Evolutionary conservation across 2,329 filamentous ascomycete genomes (phyloP).

Genomic region (Bisporella sp.): DNA sequence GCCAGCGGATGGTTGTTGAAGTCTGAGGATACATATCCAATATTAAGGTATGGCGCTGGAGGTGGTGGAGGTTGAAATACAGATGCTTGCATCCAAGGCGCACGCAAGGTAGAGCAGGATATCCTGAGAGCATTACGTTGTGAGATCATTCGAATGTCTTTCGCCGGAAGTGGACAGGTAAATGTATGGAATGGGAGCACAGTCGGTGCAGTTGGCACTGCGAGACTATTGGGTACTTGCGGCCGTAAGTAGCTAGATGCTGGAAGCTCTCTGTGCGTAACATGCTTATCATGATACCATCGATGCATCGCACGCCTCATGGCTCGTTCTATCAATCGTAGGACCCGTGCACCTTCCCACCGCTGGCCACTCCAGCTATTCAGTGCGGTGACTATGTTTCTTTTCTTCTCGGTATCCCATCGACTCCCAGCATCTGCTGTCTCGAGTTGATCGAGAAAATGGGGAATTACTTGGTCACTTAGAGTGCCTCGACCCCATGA

Average conservation of each 20-base stretch:
- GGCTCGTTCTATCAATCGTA: slow-evolving; percentile 78
- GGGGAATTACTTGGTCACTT: slow-evolving; percentile 44
- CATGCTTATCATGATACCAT: slow-evolving; percentile 81
- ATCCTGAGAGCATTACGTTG: slow-evolving; percentile 92
- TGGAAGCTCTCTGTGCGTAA: slow-evolving; percentile 46
- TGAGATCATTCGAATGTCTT: slow-evolving; percentile 88
- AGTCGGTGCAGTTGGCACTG: slow-evolving; percentile 82
- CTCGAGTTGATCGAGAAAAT: slow-evolving; percentile 27
- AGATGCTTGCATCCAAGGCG: slow-evolving; percentile 75
- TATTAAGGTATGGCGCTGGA: slow-evolving; percentile 74
- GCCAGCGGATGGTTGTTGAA: slow-evolving; percentile 98
- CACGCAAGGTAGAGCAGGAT: slow-evolving; percentile 78
- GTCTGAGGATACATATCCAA: slow-evolving; percentile 95
- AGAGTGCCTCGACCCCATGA: slow-evolving; percentile 75
- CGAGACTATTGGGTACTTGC: slow-evolving; percentile 63
- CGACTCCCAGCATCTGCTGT: slow-evolving; percentile 24
- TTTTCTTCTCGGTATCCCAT: slow-evolving; percentile 29
- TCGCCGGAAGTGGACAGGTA: slow-evolving; percentile 85
- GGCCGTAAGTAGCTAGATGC: slow-evolving; percentile 61
- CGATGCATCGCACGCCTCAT: slow-evolving; percentile 71
- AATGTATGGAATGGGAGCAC: slow-evolving; percentile 97
- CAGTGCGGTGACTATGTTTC: slow-evolving; percentile 30
- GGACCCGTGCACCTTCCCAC: slow-evolving; percentile 83
- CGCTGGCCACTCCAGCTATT: slow-evolving; percentile 61
- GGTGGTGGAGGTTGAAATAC: slow-evolving; percentile 83